Evolutionary conservation across 108 stramenopile species (phyloP), one percentile per base, ranked within the genome.

Genomic region (Mediolabrus comicus): DNA sequence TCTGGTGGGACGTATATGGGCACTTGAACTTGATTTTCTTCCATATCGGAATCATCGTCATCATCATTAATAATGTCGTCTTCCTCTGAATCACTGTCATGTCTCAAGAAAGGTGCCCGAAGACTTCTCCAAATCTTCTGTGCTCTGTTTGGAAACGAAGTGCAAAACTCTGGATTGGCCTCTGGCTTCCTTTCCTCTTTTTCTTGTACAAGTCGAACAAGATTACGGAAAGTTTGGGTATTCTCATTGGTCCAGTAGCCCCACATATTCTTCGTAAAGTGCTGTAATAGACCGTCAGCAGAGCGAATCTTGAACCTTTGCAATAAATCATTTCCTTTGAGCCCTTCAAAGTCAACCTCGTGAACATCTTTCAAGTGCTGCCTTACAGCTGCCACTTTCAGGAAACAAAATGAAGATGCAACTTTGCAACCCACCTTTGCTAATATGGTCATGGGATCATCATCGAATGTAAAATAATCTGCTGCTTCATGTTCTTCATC

Each of bases 391-490:
- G 71, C n/a, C 12, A 86, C 59, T 38, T 69, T 78, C 2, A 54
- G 55, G 60, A 87, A 87, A 46, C 92, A 94, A 58, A 91, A 91
- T 9, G 62, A 39, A 13, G 86, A 77, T 13, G 92, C 89, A 1
- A 84, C 25, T 27, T 77, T 71, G 59, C 81, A 83, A 9, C 79
- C 79, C 35, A 89, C 28, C 25, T 56, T 52, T 3, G 79, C 84
- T 35, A 94, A 53, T 51, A 94, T 84, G 16, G 74, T 74, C 83
- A 94, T 85, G 0, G 92, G 92, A 72, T 91, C 92, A 52, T 92
- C 73, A 28, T 43, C 7, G 7, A 72, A 83, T n/a, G 70, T 66
- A 54, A 72, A 60, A 56, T 63, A 31, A n/a, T 79, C 69, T 6
- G 24, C 69, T 6, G 24, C 67, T 46, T 53, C 49, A n/a, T 79